Evolutionary conservation across 2,329 filamentous ascomycete species (phyloP), one percentile per base, ranked within the genome.

Genomic region (Colletotrichum sp.): DNA sequence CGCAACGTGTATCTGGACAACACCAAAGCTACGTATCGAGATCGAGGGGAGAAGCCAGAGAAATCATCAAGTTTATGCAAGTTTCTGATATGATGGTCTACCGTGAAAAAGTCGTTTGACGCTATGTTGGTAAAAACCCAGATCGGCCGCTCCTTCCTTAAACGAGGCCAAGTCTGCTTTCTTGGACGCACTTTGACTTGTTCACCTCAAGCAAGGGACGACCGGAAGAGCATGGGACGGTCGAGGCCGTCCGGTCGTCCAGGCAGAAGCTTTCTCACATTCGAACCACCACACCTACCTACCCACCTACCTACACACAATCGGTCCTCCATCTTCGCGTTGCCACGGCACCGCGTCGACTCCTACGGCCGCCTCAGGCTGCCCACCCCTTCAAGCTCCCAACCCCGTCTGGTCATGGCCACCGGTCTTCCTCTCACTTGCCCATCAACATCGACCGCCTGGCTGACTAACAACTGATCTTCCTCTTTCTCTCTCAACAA

Each of bases 231-330:
- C n/a, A 52, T 25, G 1, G n/a, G n/a, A 22, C 6, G 44, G n/a
- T 52, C n/a, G 11, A 0, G 0, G 4, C 6, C 11, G 44, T 52
- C 6, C 3, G 6, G 11, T 22, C n/a, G 11, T 25, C 11, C 44
- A 52, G 44, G 44, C 44, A 52, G 44, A 52, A 52, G n/a, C 44
- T 52, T 52, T 13, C 12, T 5, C n/a, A 22, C 6, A 6, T 52
- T 22, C 11, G 12, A 22, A 22, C 44, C n/a, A 49, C 44, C 11
- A 6, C 44, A 13, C 1, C 11, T n/a, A 8, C 11, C 19, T 22
- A 52, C 44, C n/a, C 2, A 22, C 44, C 44, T 52, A 49, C 19
- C 39, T 12, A 49, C 16, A 3, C 8, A 11, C 19, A 44, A 19
- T n/a, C 39, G 9, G 4, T 13, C n/a, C n/a, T 52, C n/a, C n/a